These are phyloP conservation scores for Fusarium poae DNA, from an alignment of 2,329 filamentous ascomycete species.

Conservation along the genomic window DNA sequence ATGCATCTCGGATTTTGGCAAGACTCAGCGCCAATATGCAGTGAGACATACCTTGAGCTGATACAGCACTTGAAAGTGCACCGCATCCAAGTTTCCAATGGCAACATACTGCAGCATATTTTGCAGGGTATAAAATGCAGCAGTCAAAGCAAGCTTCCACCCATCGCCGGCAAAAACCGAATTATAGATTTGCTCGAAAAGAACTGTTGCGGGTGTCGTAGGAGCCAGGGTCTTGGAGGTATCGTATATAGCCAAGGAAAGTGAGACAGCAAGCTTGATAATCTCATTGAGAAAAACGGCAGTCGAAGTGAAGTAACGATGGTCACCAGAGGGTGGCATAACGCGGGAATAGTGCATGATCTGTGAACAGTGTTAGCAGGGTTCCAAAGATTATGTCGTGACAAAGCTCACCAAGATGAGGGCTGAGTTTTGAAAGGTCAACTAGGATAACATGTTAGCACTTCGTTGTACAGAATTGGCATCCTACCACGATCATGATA, in stretches of 20 bases:
- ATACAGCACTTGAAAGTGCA: slow-evolving; percentile 93
- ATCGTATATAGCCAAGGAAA: slow-evolving; percentile 90
- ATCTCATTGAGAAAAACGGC: slow-evolving; percentile 95
- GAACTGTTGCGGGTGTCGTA: slow-evolving; percentile 81
- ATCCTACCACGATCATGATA: background rate
- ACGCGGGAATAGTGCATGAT: slow-evolving; percentile 95
- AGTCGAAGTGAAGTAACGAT: slow-evolving; percentile 93
- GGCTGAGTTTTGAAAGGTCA: slow-evolving; percentile 81
- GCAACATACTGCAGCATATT: slow-evolving; percentile 95
- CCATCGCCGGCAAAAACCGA: slow-evolving; percentile 90
- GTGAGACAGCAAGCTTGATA: slow-evolving; percentile 86
- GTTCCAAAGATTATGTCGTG: slow-evolving; percentile 5
- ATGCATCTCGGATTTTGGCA: background rate
- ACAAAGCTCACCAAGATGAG: slow-evolving; percentile 73
- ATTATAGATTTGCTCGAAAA: slow-evolving; percentile 83
- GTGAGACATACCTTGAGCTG: slow-evolving; percentile 79
- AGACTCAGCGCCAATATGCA: background rate
- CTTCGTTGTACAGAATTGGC: background rate
- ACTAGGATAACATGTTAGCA: slow-evolving; percentile 59
- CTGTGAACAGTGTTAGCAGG: slow-evolving; percentile 63
- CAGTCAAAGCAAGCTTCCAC: slow-evolving; percentile 94
- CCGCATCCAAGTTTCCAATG: slow-evolving; percentile 89
- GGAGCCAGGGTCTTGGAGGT: slow-evolving; percentile 82
- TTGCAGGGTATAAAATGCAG: slow-evolving; percentile 88
- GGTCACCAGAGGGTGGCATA: slow-evolving; percentile 86